Evolutionary conservation across 2,329 filamentous ascomycete species (phyloP), one percentile per base, ranked within the genome.

Genomic region (Arthrobotrys pseudoclavata): DNA sequence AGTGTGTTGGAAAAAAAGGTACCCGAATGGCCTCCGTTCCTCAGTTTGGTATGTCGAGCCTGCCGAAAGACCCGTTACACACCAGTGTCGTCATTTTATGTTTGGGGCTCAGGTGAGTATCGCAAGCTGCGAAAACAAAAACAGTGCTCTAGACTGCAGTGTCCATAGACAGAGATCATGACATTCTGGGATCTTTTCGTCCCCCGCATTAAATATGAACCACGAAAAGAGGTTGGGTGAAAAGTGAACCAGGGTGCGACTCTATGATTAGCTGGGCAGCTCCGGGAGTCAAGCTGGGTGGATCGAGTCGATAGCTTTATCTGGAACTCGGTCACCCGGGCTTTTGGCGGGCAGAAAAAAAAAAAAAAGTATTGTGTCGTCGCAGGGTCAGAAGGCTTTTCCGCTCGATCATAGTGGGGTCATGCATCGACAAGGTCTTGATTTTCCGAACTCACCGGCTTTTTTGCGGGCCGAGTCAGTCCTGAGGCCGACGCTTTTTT

Each of bases 221-320:
- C 18, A 47, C 15, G 6, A n/a, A 9, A 52, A 64, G 29, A 64
- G 20, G 48, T 50, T 62, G 57, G 61, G 20, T 18, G 24, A 7
- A 20, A 57, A 12, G 31, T 50, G 61, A 68, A 61, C 40, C 37
- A 45, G 26, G 57, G 37, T 18, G 31, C 4, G 42, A 13, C 13
- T 2, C 18, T 62, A 7, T 57, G 61, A 77, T 77, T 77, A 67
- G 74, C 74, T 77, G 67, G 72, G 40, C 52, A 70, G 57, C 64
- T 69, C 72, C 72, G 66, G 52, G 13, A 20, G 18, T 45, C 15
- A 45, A 22, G 20, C 47, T 31, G 18, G 61, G 45, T 24, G 42
- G 29, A 55, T 77, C 74, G 74, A 71, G 64, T 71, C 74, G 74
- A 77, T 67, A 34, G 40, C 72, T 70, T 52, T 45, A 70, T 66